A percentile compares a stretch with the other conserved stretches of the same genome.
phyloP scores from a whole-genome alignment of 495 filamentous ascomycete genomes.

The Neurospora sp. region DNA sequence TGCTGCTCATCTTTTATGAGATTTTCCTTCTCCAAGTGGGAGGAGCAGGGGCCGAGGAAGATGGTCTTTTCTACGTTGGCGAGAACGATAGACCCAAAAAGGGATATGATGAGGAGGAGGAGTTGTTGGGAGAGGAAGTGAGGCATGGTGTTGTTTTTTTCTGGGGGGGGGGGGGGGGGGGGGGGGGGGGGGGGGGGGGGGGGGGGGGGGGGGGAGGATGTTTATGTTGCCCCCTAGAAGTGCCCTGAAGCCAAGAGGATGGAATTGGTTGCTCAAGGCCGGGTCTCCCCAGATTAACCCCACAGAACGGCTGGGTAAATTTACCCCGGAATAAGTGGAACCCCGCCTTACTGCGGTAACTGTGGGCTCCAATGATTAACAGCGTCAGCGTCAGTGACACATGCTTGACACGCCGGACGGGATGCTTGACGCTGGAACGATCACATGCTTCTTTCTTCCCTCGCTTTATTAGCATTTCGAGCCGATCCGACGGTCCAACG shows the following conservation, averaged over 20 bases:
- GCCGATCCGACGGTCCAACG: not conserved
- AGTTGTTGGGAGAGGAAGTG: not conserved
- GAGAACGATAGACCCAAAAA: not conserved
- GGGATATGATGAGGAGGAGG: constrained; percentile 3
- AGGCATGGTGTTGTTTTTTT: not conserved
- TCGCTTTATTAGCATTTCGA: not conserved
- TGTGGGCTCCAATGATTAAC: not conserved
- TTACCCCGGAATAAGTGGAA: not conserved
- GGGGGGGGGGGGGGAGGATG: not conserved
- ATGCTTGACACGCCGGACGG: not conserved
- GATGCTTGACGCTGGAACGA: not conserved
- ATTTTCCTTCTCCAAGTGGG: constrained; percentile 21
- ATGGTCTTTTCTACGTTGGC: constrained; percentile 90
- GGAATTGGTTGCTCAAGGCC: not conserved
- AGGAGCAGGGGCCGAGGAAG: constrained; percentile 60
- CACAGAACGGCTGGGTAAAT: not conserved
- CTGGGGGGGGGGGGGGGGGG: not conserved
- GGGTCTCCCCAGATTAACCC: not conserved
- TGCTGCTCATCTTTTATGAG: not conserved
- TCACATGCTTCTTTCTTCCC: not conserved
- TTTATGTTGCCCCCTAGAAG: not conserved
- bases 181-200: not conserved
- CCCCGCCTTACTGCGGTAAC: not conserved
- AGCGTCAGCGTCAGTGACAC: not conserved
- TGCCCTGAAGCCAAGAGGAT: not conserved